phyloP scores from a whole-genome alignment of 495 filamentous ascomycete genomes.

The Delitschia confertaspora region DNA sequence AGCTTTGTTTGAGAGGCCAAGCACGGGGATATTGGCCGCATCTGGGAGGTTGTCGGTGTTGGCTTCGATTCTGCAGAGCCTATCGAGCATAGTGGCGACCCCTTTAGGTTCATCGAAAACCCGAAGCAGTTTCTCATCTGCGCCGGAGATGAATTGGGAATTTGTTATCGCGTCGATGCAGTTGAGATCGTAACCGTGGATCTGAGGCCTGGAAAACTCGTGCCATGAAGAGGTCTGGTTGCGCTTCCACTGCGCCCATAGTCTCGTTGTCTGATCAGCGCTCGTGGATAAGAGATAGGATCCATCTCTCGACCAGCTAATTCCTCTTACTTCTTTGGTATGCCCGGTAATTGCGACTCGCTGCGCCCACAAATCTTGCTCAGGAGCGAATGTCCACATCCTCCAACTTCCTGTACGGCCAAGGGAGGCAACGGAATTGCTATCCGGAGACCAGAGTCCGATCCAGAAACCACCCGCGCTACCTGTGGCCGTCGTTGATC shows the following conservation, averaged over 20 bases:
- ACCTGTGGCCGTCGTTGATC: conserved; percentile 88
- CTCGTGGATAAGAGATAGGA: conserved; percentile 81
- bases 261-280: conserved; percentile 87
- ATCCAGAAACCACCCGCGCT: conserved; percentile 95
- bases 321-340: conserved; percentile 63
- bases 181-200: conserved; percentile 97
- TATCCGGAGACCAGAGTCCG: conserved; percentile 81
- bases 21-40: conserved; percentile 83
- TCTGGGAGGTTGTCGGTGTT: conserved; percentile 53
- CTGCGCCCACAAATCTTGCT: conserved; percentile 62
- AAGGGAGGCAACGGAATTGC: conserved; percentile 63
- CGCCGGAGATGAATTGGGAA: conserved; percentile 81
- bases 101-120: conserved; percentile 88
- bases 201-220: conserved; percentile 90
- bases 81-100: conserved; percentile 63
- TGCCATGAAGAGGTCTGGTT: conserved; percentile 62
- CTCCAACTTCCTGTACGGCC: conserved; percentile 92
- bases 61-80: conserved; percentile 52
- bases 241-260: conserved; percentile 76
- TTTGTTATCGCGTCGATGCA: conserved; percentile 68
- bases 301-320: conserved; percentile 77
- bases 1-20: conserved; percentile 95
- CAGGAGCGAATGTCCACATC: conserved; percentile 54
- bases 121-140: conserved; percentile 92
- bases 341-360: conserved; percentile 74